Evolutionary conservation across 2,329 filamentous ascomycete species (phyloP), one percentile per base, ranked within the genome.

Genomic region (Phaeosphaeriaceae sp.): DNA sequence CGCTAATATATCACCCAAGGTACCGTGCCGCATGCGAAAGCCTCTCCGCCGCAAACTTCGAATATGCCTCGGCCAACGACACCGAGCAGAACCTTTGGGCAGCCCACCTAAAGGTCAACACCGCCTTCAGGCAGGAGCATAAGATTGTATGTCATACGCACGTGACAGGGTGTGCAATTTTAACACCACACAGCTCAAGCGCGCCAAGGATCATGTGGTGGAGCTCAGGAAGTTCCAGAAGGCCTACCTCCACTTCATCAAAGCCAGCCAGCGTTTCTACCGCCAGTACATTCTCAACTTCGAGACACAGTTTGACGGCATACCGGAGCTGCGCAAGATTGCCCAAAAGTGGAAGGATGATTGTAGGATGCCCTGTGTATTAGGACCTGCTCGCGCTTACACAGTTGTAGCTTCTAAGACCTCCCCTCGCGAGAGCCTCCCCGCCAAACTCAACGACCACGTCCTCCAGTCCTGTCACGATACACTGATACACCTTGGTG

Each of bases 231-330:
- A 93, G 78, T 82, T 94, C 52, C 90, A 92, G 75, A 94, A 91
- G 78, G 85, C 89, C 64, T 98, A 96, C 77, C 83, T 90, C 57
- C 87, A 88, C 66, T 98, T 97, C 76, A 88, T 98, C 68, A 96
- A 94, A 78, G 90, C 89, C 49, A 91, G 93, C 65, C 92, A 95
- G 78, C 88, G 88, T 70, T 97, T 97, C 77, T 98, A 98, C 82
- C 88, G 91, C 71, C 89, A 88, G 65, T 95, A 92, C 71, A 90
- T 97, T 55, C 89, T 94, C 76, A 88, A 89, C 56, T 83, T 97
- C 23, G 89, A 90, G 54, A 82, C 82, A 19, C 82, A 84, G 59
- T 88, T 84, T 64, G 81, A 83, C 35, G 84, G 83, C 42, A 82
- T 89, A 43, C 77, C 82, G 6, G 86, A 89, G 69, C 76, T 90